A percentile compares a stretch with the other conserved stretches of the same genome.
Evolutionary conservation across 805 yeast genomes (phyloP).

Genomic region (Candida anglica): DNA sequence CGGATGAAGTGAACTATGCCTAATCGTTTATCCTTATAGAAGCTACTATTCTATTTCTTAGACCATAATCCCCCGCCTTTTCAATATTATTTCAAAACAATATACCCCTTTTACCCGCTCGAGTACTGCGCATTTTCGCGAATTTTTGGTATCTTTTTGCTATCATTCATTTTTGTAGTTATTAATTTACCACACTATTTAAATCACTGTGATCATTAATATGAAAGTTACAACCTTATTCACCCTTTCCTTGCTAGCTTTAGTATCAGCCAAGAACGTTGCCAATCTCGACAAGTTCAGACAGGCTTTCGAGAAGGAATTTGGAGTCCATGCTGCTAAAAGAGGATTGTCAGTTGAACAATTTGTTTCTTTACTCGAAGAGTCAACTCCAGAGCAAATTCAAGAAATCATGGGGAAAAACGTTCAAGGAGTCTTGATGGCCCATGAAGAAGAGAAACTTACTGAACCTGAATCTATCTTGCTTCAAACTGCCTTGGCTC

Average conservation of each 20-base stretch:
- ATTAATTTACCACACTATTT: no score
- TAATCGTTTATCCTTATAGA: no score
- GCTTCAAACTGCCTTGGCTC: constrained; percentile 35
- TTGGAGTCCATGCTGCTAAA: background rate
- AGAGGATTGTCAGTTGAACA: background rate
- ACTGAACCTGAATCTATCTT: constrained; percentile 15
- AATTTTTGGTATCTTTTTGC: no score
- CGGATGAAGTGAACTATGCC: no score
- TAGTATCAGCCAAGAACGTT: constrained; percentile 10
- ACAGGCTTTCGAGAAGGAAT: background rate
- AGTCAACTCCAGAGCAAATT: background rate
- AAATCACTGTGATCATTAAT: no score
- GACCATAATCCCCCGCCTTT: no score
- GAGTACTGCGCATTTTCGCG: no score
- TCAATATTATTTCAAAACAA: no score
- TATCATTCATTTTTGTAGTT: no score
- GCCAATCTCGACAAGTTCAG: constrained; percentile 2
- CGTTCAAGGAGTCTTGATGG: constrained; percentile 9
- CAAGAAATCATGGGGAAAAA: constrained; percentile 11
- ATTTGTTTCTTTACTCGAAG: background rate
- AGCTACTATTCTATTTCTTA: no score
- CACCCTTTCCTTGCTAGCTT: constrained; percentile 3
- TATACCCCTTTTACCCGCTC: no score
- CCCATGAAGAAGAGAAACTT: constrained; percentile 11
- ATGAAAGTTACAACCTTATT: constrained; percentile 6